A percentile compares a stretch with the other conserved stretches of the same genome.
Conservation (phyloP, 2,329 filamentous ascomycete genomes). For the Curvularia hawaiiensis region DNA sequence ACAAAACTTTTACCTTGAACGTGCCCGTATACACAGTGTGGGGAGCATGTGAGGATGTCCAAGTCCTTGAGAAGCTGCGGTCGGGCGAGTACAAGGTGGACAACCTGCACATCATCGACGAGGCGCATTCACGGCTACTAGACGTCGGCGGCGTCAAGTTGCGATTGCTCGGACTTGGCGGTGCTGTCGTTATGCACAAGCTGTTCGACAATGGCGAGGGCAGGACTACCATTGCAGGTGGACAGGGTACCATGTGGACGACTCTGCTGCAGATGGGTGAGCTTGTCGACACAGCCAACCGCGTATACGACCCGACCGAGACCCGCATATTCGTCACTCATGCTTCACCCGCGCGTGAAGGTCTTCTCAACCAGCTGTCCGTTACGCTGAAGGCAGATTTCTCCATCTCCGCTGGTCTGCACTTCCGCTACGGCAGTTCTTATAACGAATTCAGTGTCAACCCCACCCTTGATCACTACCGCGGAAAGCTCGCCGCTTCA, state of each 20-base stretch:
- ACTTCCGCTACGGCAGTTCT: constrained; percentile 98
- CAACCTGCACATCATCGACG: constrained; percentile 98
- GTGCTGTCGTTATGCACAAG: constrained; percentile 99
- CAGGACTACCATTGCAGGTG: constrained; percentile 95
- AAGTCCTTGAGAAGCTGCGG: constrained; percentile 95
- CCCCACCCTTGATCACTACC: constrained; percentile 96
- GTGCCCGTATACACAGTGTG: constrained; percentile 98
- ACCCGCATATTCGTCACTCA: constrained; percentile 97
- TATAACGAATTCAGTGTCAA: constrained; percentile 99
- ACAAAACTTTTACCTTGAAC: constrained; percentile 86
- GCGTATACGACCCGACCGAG: constrained; percentile 97
- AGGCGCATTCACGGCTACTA: constrained; percentile 92
- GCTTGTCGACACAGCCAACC: constrained; percentile 94
- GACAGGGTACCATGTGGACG: constrained; percentile 99
- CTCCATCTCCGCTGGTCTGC: constrained; percentile 93
- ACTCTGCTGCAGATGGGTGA: constrained; percentile 98
- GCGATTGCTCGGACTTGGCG: constrained; percentile 88
- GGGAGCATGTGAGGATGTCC: constrained; percentile 98
- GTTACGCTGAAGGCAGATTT: constrained; percentile 98
- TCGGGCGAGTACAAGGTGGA: constrained; percentile 97
- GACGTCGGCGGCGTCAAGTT: constrained; percentile 97
- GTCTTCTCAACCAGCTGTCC: constrained; percentile 95
- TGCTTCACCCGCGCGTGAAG: constrained; percentile 93
- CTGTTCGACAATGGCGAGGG: constrained; percentile 98
- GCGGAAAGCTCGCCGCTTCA: constrained; percentile 95